Percentiles rank a stretch among this genome's conserved stretches.
Evolutionary conservation across 495 filamentous ascomycete genomes (phyloP).

Genomic region (Letharia lupina): DNA sequence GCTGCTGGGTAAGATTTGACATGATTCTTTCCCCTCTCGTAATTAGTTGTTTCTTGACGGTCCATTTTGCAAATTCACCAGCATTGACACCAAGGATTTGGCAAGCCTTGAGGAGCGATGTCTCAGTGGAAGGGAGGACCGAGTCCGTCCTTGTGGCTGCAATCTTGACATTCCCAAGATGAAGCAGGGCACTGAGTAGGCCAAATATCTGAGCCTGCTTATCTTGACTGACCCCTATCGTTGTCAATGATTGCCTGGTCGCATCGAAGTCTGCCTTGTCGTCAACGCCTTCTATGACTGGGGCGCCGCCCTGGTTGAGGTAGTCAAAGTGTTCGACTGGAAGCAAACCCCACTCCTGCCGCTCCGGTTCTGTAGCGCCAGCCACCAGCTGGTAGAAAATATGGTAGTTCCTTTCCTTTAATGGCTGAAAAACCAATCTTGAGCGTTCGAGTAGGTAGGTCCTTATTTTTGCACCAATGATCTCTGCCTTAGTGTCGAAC

Average conservation of each 20-base stretch:
- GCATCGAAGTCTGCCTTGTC: slow-evolving; percentile 89
- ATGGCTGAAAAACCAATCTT: slow-evolving; percentile 92
- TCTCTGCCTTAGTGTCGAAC: slow-evolving; percentile 92
- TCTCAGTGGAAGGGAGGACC: slow-evolving; percentile 68
- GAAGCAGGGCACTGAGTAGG: slow-evolving; percentile 82
- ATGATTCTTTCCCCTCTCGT: slow-evolving; percentile 97
- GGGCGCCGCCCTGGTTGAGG: slow-evolving; percentile 88
- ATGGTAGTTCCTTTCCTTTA: slow-evolving; percentile 98
- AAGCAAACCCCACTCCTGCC: slow-evolving; percentile 63
- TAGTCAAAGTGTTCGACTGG: slow-evolving; percentile 90
- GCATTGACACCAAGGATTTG: slow-evolving; percentile 81
- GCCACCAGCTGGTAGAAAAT: slow-evolving; percentile 98
- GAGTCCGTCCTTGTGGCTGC: slow-evolving; percentile 83
- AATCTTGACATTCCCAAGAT: slow-evolving; percentile 95
- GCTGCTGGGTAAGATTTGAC: slow-evolving; percentile 88
- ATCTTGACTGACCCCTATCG: slow-evolving; percentile 69
- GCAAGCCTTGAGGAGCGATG: slow-evolving; percentile 72
- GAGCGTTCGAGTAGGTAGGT: slow-evolving; percentile 95
- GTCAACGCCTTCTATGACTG: slow-evolving; percentile 89
- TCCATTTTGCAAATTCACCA: slow-evolving; percentile 93
- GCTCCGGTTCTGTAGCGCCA: slow-evolving; percentile 81
- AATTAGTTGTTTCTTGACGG: slow-evolving; percentile 96
- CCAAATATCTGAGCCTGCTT: slow-evolving; percentile 83
- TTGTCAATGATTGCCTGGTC: slow-evolving; percentile 74
- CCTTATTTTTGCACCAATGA: slow-evolving; percentile 93